Base-by-base conservation (phyloP, 2,329 filamentous ascomycete species). In the Pseudopithomyces maydicus region DNA sequence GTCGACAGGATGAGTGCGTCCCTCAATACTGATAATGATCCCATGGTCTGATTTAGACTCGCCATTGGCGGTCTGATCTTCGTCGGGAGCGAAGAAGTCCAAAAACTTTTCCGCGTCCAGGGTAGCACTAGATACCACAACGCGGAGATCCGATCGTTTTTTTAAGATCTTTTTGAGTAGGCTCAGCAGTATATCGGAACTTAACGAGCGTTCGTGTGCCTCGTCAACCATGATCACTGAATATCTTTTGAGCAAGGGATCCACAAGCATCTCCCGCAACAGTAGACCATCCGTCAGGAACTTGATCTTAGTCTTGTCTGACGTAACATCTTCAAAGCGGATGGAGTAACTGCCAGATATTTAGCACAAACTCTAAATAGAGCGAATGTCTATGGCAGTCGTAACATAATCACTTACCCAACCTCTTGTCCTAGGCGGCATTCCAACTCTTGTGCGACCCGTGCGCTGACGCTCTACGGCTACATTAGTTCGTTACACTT, bases 161-260 rank as follows among this genome's bases (percentile, higher is more conserved):
- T 86, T 91, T 53, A 87, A 80, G 49, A 99, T 94, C 75, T 98
- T 98, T 74, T 96, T 97, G 38, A 99, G 77, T 14, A 98, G 80
- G 0, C 95, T 94, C 3, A 99, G 84, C 7, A 98, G 81, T 12
- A 99, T 86, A 71, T 99, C 95, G 0, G 93, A 96, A 74, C 91
- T 96, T 57, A 98, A 84, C 47, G 92, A 97, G 52, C 95, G 84
- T 77, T 98, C 94, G 72, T 99, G 95, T 6, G 94, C 95, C 77
- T 98, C 94, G 72, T 99, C 95, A 7, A 99, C 90, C 92, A 99
- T 97, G 67, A 99, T 91, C 43, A 97, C 90, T 0, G 92, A 96
- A 74, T 99, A 99, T 11, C 92, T 85, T 19, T 91, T 95, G 35
- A 99, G 79, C 3, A 98, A 79, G 12, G 95, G 95, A 75, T 99